Evolutionary conservation across 805 yeast species (phyloP).

Genomic region (Yamadazyma nakazawae): DNA sequence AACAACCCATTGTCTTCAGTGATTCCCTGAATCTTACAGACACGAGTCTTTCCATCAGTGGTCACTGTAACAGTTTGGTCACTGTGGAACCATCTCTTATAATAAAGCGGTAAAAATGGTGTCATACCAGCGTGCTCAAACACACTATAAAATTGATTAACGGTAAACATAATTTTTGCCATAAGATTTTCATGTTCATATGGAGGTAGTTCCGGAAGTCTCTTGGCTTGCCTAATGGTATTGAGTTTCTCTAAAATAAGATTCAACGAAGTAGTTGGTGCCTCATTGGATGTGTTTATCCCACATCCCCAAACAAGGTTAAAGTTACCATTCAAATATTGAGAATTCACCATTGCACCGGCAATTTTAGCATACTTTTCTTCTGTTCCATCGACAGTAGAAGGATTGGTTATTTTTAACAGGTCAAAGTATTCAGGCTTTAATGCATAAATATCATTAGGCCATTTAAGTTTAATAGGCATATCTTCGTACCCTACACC

Average conservation of each 20-base stretch:
- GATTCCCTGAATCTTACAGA: conserved; percentile 75
- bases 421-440: conserved; percentile 55
- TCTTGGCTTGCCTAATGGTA: conserved; percentile 40
- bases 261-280: conserved; percentile 90
- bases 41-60: conserved; percentile 42
- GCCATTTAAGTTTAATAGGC: conserved; percentile 91
- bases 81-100: conserved; percentile 81
- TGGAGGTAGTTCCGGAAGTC: conserved; percentile 44
- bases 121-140: conserved; percentile 65
- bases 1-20: conserved; percentile 82
- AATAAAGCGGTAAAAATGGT: conserved; percentile 68
- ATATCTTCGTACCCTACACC: conserved; percentile 63
- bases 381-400: conserved; percentile 50
- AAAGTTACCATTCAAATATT: conserved; percentile 56
- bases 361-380: conserved; percentile 72
- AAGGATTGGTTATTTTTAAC: conserved; percentile 23
- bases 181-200: conserved; percentile 50
- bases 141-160: conserved; percentile 57
- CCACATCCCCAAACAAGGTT: conserved; percentile 83
- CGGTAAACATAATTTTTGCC: conserved; percentile 64
- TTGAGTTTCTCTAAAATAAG: conserved; percentile 63
- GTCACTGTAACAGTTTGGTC: conserved; percentile 63
- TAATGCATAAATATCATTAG: conserved; percentile 82
- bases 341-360: conserved; percentile 83
- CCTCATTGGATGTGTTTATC: conserved; percentile 74